Evolutionary conservation across 2,329 filamentous ascomycete genomes (phyloP).

Genomic region (Aspergillus glaucus): DNA sequence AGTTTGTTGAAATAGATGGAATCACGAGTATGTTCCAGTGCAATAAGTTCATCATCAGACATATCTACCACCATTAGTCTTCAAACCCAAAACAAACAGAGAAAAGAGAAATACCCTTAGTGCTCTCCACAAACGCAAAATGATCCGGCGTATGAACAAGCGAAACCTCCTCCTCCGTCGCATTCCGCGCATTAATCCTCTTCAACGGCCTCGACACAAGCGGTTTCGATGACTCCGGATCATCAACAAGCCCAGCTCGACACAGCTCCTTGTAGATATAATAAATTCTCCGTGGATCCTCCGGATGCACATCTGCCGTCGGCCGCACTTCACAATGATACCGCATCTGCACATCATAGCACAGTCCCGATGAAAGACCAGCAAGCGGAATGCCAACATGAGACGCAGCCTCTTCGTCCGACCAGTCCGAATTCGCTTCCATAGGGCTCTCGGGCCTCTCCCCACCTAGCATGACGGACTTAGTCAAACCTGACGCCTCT

Average conservation of each 20-base stretch:
- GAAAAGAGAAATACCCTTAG: conserved; percentile 33
- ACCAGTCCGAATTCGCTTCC: conserved; percentile 38
- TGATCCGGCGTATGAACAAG: conserved; percentile 73
- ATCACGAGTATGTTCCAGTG: conserved; percentile 62
- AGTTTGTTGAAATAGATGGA: conserved; percentile 79
- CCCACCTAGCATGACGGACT: conserved; percentile 21
- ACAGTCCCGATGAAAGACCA: conserved; percentile 65
- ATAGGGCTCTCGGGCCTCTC: conserved; percentile 28
- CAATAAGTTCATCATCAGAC: conserved; percentile 57
- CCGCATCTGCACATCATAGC: conserved; percentile 93
- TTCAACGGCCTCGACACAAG: conserved; percentile 51
- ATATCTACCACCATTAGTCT: conserved; percentile 31
- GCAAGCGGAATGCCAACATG: conserved; percentile 40
- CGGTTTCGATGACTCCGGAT: conserved; percentile 46
- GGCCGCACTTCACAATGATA: conserved; percentile 80
- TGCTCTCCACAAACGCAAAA: conserved; percentile 66
- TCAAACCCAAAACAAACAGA: background rate
- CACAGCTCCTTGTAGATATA: conserved; percentile 89
- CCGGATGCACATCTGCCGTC: conserved; percentile 71
- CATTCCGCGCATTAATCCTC: conserved; percentile 71
- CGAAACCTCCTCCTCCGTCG: conserved; percentile 72
- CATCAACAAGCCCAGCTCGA: conserved; percentile 68
- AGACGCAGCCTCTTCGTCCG: conserved; percentile 26
- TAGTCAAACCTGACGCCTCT: conserved; percentile 13
- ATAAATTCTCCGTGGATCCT: conserved; percentile 87